phyloP scores from a whole-genome alignment of 441 rosid species.

The Pelargonium citronellum region DNA sequence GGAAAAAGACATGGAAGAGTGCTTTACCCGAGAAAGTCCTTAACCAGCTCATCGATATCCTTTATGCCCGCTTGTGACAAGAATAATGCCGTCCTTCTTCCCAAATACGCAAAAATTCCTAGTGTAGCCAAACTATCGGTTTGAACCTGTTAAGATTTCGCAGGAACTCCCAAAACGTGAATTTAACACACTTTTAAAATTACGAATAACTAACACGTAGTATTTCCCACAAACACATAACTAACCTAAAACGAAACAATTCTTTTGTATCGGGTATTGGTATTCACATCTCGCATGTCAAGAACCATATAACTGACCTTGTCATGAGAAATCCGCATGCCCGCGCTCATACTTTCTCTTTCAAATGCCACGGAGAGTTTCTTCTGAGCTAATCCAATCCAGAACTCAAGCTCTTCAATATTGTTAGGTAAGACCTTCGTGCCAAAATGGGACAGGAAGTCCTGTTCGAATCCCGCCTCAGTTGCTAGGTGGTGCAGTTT shows the following conservation, averaged over 20 bases:
- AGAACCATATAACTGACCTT: constrained; percentile 31
- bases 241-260: neutral
- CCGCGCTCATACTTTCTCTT: constrained; percentile 30
- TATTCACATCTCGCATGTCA: neutral
- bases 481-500: constrained; percentile 50
- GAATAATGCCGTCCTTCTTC: constrained; percentile 48
- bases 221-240: too few relatives aligned
- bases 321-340: constrained; percentile 20
- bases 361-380: constrained; percentile 48
- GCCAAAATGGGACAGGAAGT: constrained; percentile 60
- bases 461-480: constrained; percentile 54
- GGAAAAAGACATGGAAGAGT: neutral
- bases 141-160: constrained; percentile 34
- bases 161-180: neutral
- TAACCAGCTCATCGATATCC: constrained; percentile 51
- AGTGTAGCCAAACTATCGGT: constrained; percentile 54
- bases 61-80: constrained; percentile 42
- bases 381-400: constrained; percentile 63
- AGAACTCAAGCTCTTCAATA: constrained; percentile 58
- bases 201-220: neutral
- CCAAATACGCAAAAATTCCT: constrained; percentile 66
- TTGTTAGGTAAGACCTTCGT: constrained; percentile 38
- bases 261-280: neutral
- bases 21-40: constrained; percentile 55
- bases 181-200: neutral